Evolutionary conservation across 768 basidiomycete species (phyloP), one percentile per base, ranked within the genome.

Genomic region (Termitomyces sp.): DNA sequence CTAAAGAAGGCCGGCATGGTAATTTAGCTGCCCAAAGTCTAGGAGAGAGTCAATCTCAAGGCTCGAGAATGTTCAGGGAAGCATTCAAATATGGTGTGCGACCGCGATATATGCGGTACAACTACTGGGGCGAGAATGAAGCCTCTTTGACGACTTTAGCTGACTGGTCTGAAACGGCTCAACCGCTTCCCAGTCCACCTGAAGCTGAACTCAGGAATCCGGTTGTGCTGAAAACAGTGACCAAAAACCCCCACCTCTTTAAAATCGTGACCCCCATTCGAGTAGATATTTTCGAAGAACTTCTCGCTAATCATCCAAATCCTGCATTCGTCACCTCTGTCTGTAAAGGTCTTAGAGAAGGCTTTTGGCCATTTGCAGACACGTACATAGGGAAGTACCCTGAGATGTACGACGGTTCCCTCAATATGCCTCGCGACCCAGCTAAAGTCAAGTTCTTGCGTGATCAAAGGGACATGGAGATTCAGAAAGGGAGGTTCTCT

Each of bases 341-440:
- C 14, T 57, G 56, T 26, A 50, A 46, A 57, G 56, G 56, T 14
- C 50, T 57, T 31, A 41, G 48, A 13, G 31, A 56, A 29, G 55
- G 55, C 9, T 56, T 56, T 42, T 56, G 55, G 55, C 55, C 55
- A 22, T 56, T 31, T 3, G 55, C 55, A 16, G 7, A 56, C 29
- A 56, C 55, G 3, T 29, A 34, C 1, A 51, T 51, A 13, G 36
- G 10, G 5, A 8, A 39, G 5, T 51, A 51, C 1, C 50, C 55
- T 8, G 29, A 26, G 3, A 50, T 4, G 1, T 12, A 34, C 12
- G 50, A 51, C 12, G 24, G 50, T 26, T 51, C 36, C 2, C 24
- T 34, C 10, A 20, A 7, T 34, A 49, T 34, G 42, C 37, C 37
- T 29, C 36, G 50, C 24, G 10, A 37, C 22, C 34, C 49, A 18